Base-by-base conservation (phyloP, 495 filamentous ascomycete species). In the Letharia columbiana region DNA sequence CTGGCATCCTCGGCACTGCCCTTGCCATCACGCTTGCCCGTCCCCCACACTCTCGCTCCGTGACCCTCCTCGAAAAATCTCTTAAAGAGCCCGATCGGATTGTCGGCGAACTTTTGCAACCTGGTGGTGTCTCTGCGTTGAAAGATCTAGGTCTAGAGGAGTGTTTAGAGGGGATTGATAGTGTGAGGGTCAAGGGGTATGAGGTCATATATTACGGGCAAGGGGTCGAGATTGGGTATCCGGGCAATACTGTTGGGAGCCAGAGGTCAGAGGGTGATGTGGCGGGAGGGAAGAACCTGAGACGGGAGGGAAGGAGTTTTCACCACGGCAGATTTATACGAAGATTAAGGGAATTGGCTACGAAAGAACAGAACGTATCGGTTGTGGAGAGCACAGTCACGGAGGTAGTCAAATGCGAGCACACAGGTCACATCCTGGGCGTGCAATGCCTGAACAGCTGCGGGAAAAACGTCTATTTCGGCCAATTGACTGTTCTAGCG, bases 41-140 rank as follows among this genome's bases (percentile, higher is more conserved):
- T 47, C 87, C 86, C 17, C 84, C 84, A 57, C 95, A 98, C 75
- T 92, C 92, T 17, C 86, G 94, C 45, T 93, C 87, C 73, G 92
- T 98, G 20, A 83, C 96, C n/a, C 78, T 98, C 60, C 83, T 98
- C 31, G 94, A 98, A 77, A 81, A 81, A 68, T 93, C 88, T 75
- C 79, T 96, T 74, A 92, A 93, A 77, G 90, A 97, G 78, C 94
- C 94, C 17, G 91, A 98, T 79, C 87, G 94, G 64, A 98, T 98
- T 71, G 92, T 98, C 31, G 94, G 94, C 63, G 94, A 98, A 79
- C 77, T 98, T 66, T 77, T 98, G 72, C 94, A 98, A 75, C 94
- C 94, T 6, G 94, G 94, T 41, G 94, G 94, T 52, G 87, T 96
- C 49, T 77, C 81, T 54, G 92, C 95, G 28, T 80, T 98, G 67